These are phyloP conservation scores for Cichorium intybus DNA, from an alignment of 140 eudicot genomes.

Conservation along the genomic window DNA sequence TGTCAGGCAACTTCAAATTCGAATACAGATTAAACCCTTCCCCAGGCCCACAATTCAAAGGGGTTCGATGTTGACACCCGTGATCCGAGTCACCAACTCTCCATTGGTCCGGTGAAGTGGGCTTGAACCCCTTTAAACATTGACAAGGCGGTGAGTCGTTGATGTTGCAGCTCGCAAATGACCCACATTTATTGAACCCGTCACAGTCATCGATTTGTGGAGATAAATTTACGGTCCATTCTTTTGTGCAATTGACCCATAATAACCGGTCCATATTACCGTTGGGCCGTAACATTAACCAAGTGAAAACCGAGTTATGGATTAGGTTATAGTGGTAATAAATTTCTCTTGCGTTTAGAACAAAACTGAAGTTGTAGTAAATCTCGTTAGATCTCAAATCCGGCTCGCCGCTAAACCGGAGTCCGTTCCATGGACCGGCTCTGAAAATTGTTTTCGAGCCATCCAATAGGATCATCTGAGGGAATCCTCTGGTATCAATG, in stretches of 20 bases:
- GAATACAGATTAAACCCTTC: conserved; percentile 39
- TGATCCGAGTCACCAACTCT: conserved; percentile 26
- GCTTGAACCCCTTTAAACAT: conserved; percentile 43
- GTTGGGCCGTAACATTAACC: conserved; percentile 14
- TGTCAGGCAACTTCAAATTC: conserved; percentile 50
- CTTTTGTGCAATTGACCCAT: conserved; percentile 32
- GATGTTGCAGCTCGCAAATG: conserved; percentile 33
- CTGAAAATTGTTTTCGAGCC: conserved; percentile 2
- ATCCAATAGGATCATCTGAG: conserved; percentile 26
- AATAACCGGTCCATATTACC: conserved; percentile 21
- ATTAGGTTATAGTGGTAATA: conserved; percentile 14
- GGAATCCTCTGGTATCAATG: conserved; percentile 42
- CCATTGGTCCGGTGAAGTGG: conserved; percentile 37
- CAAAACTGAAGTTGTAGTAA: conserved; percentile 12
- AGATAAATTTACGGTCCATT: conserved; percentile 25
- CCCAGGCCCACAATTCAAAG: conserved; percentile 32
- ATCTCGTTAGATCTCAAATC: conserved; percentile 8
- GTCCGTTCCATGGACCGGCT: conserved; percentile 58
- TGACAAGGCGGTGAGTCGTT: conserved; percentile 34
- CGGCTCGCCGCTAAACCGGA: conserved; percentile 25
- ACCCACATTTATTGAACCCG: conserved; percentile 33
- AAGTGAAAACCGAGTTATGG: conserved; percentile 16
- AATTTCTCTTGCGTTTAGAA: conserved; percentile 10
- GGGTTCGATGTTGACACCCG: conserved; percentile 35
- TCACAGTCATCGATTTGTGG: conserved; percentile 30